These are phyloP conservation scores for Penicillium subrubescens DNA, from an alignment of 495 filamentous ascomycete species.

Conservation along the genomic window DNA sequence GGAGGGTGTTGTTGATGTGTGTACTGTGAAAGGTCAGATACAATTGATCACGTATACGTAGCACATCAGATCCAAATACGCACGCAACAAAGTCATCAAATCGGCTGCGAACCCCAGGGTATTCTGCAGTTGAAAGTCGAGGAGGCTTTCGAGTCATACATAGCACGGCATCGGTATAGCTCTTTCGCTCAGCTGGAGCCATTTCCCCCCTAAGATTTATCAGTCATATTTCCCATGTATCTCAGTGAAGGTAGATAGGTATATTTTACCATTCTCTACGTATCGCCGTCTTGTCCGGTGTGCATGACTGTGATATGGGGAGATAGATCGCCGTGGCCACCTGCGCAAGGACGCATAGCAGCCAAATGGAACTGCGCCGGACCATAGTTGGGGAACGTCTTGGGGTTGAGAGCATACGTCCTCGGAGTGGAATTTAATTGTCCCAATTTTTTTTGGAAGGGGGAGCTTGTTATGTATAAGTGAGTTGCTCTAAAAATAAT, in stretches of 20 bases:
- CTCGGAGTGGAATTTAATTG: background rate
- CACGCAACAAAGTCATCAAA: conserved; percentile 60
- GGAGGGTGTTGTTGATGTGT: conserved; percentile 51
- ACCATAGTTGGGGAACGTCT: background rate
- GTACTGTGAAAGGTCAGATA: conserved; percentile 35
- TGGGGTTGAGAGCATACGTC: background rate
- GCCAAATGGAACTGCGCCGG: background rate
- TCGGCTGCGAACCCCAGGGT: conserved; percentile 52
- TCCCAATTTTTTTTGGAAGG: background rate
- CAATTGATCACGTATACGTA: background rate
- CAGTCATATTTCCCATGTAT: background rate
- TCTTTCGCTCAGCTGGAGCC: conserved; percentile 31
- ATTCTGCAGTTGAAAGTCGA: conserved; percentile 39
- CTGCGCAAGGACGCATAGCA: background rate
- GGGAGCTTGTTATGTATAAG: background rate
- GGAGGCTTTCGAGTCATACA: conserved; percentile 51
- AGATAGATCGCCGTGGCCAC: background rate
- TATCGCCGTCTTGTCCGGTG: background rate
- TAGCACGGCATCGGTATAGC: conserved; percentile 51
- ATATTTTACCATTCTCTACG: conserved; percentile 7
- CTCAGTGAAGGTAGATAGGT: background rate
- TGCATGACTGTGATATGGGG: background rate
- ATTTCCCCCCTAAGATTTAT: conserved; percentile 42
- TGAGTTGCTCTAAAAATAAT: background rate
- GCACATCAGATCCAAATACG: background rate